These are phyloP conservation scores for Russula abietina DNA, from an alignment of 768 basidiomycete genomes.

Conservation along the genomic window DNA sequence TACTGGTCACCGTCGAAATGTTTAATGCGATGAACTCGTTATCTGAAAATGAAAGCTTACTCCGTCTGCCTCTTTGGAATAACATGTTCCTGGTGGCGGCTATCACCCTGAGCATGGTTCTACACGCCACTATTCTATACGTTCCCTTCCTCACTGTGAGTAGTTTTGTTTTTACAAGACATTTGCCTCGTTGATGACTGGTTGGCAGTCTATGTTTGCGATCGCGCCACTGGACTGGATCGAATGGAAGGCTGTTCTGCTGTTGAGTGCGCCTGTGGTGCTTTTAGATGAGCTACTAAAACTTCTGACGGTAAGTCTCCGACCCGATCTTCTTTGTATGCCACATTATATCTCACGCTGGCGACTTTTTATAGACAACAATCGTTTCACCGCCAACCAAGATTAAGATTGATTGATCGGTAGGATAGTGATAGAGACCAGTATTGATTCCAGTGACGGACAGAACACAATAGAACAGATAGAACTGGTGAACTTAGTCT, in stretches of 20 bases:
- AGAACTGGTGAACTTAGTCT: background rate
- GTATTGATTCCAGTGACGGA: background rate
- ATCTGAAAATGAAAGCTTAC: conserved; percentile 91
- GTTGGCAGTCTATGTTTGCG: conserved; percentile 67
- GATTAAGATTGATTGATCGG: conserved; percentile 40
- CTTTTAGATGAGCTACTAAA: conserved; percentile 89
- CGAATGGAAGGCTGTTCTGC: conserved; percentile 93
- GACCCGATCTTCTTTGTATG: conserved; percentile 6
- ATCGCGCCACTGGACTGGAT: conserved; percentile 90
- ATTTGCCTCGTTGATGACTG: background rate
- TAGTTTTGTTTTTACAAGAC: conserved; percentile 19
- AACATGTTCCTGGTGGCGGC: conserved; percentile 90
- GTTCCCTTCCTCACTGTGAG: conserved; percentile 92
- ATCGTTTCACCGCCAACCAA: conserved; percentile 53
- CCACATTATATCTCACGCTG: background rate
- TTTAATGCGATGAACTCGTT: conserved; percentile 98
- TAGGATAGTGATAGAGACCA: background rate
- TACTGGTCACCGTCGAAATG: conserved; percentile 95
- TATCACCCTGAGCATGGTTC: conserved; percentile 82
- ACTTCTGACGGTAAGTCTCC: conserved; percentile 57
- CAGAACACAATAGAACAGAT: background rate
- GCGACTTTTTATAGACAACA: conserved; percentile 37
- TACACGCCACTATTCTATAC: conserved; percentile 94
- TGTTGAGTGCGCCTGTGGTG: conserved; percentile 81
- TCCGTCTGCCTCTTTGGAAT: conserved; percentile 87